Evolutionary conservation across 225 moss, liverwort and hornwort species (phyloP).

Genomic region (Physcomitrium patens): DNA sequence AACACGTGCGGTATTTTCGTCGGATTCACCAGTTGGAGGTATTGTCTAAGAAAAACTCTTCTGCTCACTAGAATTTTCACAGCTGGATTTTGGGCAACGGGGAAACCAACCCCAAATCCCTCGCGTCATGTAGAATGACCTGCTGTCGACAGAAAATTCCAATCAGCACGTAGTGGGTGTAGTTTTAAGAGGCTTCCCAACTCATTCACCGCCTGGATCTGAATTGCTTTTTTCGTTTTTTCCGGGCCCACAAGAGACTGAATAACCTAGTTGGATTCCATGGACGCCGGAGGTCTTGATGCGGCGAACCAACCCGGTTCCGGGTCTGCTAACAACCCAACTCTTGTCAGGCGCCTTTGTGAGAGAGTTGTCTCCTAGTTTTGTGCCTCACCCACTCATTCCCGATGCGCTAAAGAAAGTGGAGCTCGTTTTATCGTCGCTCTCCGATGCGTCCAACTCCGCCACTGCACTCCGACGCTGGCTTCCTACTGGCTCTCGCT

Average conservation of each 20-base stretch:
- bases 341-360: not conserved
- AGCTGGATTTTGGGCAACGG: not conserved
- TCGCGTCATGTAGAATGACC: not conserved
- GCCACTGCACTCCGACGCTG: not conserved
- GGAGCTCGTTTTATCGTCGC: not conserved
- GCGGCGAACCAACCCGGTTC: not conserved
- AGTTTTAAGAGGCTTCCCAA: too few relatives aligned
- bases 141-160: too few relatives aligned
- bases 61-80: too few relatives aligned
- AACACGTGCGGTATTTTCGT: too few relatives aligned
- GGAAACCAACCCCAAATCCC: not conserved
- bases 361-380: not conserved
- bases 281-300: not conserved
- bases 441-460: not conserved
- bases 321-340: not conserved
- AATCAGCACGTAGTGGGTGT: too few relatives aligned
- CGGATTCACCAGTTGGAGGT: too few relatives aligned
- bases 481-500: conserved; percentile 7
- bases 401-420: not conserved
- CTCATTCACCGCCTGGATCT: too few relatives aligned
- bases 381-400: not conserved
- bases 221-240: too few relatives aligned
- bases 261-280: too few relatives aligned
- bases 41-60: too few relatives aligned
- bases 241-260: too few relatives aligned